These are phyloP conservation scores for Epichloe bromicola DNA, from an alignment of 2,329 filamentous ascomycete genomes.

Conservation along the genomic window DNA sequence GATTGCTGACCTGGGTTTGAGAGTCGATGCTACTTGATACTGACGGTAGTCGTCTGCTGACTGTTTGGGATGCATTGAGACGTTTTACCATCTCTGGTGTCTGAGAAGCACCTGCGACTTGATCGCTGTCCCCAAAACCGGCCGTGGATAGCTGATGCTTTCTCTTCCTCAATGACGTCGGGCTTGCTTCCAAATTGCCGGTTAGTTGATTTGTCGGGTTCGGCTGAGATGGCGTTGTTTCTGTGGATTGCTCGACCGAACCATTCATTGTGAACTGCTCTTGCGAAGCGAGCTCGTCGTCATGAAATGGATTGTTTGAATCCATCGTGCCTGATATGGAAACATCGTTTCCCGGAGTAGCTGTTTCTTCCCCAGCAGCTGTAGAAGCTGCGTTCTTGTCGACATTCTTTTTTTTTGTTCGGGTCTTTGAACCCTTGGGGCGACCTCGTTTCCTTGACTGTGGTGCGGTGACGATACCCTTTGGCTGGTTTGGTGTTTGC, in stretches of 20 bases:
- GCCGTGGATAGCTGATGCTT: not conserved
- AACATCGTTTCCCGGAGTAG: not conserved
- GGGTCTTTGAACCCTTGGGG: constrained; percentile 34
- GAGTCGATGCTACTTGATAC: not conserved
- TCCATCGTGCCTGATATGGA: not conserved
- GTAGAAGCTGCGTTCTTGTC: not conserved
- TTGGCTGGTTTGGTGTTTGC: constrained; percentile 7
- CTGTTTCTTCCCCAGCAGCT: not conserved
- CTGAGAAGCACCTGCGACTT: not conserved
- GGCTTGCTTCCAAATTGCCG: not conserved
- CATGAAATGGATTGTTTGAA: not conserved
- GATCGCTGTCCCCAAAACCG: not conserved
- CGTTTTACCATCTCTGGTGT: constrained; percentile 1
- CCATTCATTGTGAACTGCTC: not conserved
- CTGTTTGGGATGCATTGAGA: not conserved
- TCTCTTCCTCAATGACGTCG: constrained; percentile 1
- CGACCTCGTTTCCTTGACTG: constrained; percentile 22
- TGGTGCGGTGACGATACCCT: constrained; percentile 10
- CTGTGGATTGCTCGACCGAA: not conserved
- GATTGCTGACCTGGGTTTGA: not conserved
- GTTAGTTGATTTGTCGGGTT: not conserved
- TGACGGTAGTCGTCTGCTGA: not conserved
- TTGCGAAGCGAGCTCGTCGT: not conserved
- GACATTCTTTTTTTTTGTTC: constrained; percentile 16
- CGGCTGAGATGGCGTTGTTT: not conserved